These are phyloP conservation scores for Coemansia sp. DNA, from an alignment of 192 early-diverging fungal species.

Conservation along the genomic window DNA sequence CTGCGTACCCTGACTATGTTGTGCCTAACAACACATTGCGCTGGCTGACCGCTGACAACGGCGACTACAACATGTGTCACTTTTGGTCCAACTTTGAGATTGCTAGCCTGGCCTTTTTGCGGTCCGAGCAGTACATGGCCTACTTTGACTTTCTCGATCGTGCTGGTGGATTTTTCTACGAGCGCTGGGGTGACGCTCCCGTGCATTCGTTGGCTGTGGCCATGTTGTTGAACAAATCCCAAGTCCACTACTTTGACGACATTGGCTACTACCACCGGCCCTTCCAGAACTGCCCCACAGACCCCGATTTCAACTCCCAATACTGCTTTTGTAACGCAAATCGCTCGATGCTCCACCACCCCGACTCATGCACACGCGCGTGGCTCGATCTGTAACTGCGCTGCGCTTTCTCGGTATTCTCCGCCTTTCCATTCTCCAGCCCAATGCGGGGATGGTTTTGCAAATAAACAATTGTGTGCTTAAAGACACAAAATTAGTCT, in stretches of 20 bases:
- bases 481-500: too few relatives aligned
- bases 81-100: slow-evolving; percentile 90
- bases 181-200: slow-evolving; percentile 16
- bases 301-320: slow-evolving; percentile 56
- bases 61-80: slow-evolving; percentile 71
- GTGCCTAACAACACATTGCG: slow-evolving; percentile 54
- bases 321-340: slow-evolving; percentile 40
- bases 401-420: not conserved
- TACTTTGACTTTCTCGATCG: slow-evolving; percentile 6
- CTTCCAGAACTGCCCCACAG: slow-evolving; percentile 46
- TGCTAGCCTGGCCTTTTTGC: slow-evolving; percentile 59
- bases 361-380: slow-evolving; percentile 33
- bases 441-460: too few relatives aligned
- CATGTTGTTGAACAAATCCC: slow-evolving; percentile 56
- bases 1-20: slow-evolving; percentile 25
- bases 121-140: slow-evolving; percentile 28
- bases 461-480: not conserved
- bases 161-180: slow-evolving; percentile 4
- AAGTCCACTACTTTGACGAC: slow-evolving; percentile 70
- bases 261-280: slow-evolving; percentile 63
- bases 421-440: not conserved
- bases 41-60: slow-evolving; percentile 44
- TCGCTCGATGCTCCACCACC: slow-evolving; percentile 26
- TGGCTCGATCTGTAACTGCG: slow-evolving; percentile 25
- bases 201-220: slow-evolving; percentile 65